Base-by-base conservation (phyloP, 1,139 yeast genomes). In the Scheffersomyces titani region DNA sequence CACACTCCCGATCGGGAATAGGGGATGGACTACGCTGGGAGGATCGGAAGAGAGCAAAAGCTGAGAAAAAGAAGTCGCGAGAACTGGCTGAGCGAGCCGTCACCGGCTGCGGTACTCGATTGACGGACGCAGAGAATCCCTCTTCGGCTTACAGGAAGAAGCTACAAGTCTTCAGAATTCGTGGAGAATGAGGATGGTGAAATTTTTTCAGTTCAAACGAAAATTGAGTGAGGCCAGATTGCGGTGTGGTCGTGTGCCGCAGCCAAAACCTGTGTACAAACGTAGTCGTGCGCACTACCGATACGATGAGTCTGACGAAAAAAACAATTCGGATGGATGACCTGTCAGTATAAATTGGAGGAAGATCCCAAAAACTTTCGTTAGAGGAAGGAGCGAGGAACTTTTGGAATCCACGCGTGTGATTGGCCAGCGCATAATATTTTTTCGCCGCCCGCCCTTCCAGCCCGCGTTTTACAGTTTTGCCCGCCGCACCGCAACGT, bases 271-370 rank as follows among this genome's bases (percentile, higher is more conserved):
- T 30, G 40, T 30, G 4, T 30, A 30, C 13, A 11, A 5, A 30
- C 13, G 24, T 16, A 49, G 61, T 59, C 65, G 67, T 64, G 67
- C 56, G 60, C 59, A 47, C 46, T 52, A 53, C 51, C 61, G 53
- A 56, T 55, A 53, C 49, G 24, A 19, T 40, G 49, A 50, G 53
- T 30, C 40, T 30, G 40, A 30, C 40, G 40, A 30, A 30, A 30
- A 30, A 30, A 30, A 30, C 40, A 30, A 30, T 45, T 46, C 44
- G 51, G 47, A 47, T 46, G 47, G 52, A 30, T 54, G 48, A 50
- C 55, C 50, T 30, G 40, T 22, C 56, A 54, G 60, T 59, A 59
- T 59, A 59, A 59, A 59, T 59, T 59, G 54, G 57, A 52, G 50
- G 56, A 49, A 51, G 55, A 54, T 51, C 55, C 61, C 60, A 51